Conservation (phyloP, 306 rosid species). For the Dryas drummondii region DNA sequence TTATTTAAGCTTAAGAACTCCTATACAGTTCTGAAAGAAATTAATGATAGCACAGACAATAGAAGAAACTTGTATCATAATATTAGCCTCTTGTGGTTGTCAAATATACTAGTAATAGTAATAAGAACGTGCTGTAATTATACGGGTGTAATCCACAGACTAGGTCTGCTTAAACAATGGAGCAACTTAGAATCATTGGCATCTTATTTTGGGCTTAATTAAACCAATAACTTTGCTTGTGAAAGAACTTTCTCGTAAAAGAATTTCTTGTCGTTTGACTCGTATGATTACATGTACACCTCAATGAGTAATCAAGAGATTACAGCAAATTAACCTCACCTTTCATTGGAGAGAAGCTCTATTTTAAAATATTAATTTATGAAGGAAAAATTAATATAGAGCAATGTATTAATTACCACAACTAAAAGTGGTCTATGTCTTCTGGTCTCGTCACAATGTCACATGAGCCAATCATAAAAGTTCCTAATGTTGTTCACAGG, state of each 20-base stretch:
- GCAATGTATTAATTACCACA: background rate
- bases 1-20: background rate
- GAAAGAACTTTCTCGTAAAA: background rate
- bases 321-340: no score
- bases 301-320: background rate
- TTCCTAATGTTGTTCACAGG: slow-evolving; percentile 38
- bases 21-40: background rate
- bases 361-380: no score
- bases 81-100: background rate
- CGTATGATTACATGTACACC: background rate
- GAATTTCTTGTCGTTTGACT: background rate
- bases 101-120: background rate
- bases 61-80: background rate
- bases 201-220: background rate
- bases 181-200: no score
- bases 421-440: slow-evolving; percentile 31
- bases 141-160: background rate
- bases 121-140: background rate
- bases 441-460: slow-evolving; percentile 30
- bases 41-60: background rate
- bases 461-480: slow-evolving; percentile 34
- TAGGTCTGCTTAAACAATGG: no score
- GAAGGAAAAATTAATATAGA: no score
- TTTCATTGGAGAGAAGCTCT: no score
- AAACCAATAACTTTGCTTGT: background rate